Evolutionary conservation across 2,329 filamentous ascomycete species (phyloP).

Genomic region (Sporothrix brasiliensis): DNA sequence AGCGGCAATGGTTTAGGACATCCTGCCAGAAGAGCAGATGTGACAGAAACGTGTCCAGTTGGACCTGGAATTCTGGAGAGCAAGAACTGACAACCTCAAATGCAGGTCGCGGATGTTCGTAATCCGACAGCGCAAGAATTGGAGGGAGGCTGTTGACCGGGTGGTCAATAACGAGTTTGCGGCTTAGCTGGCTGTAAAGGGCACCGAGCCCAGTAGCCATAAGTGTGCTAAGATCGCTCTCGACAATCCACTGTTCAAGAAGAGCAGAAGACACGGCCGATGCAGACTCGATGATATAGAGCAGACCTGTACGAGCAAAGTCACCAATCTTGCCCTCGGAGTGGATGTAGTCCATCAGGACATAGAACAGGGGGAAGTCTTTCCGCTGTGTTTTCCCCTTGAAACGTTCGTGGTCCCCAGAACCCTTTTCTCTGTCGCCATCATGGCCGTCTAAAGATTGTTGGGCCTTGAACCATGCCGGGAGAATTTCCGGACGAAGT

Average conservation of each 20-base stretch:
- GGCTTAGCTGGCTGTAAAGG: conserved; percentile 66
- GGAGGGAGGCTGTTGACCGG: conserved; percentile 75
- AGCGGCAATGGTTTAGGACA: conserved; percentile 92
- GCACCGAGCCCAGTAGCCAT: conserved; percentile 95
- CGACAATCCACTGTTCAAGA: conserved; percentile 93
- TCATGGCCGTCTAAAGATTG: conserved; percentile 37
- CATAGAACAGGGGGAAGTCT: conserved; percentile 94
- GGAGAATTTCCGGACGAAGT: conserved; percentile 80
- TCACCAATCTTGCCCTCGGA: conserved; percentile 93
- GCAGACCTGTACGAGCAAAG: conserved; percentile 88
- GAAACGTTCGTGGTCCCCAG: conserved; percentile 74
- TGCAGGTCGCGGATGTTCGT: conserved; percentile 70
- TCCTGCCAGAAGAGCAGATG: conserved; percentile 98
- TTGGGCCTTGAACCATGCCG: conserved; percentile 83
- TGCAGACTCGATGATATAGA: conserved; percentile 95
- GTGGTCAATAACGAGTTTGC: conserved; percentile 81
- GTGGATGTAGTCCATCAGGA: conserved; percentile 95
- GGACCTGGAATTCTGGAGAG: conserved; percentile 75
- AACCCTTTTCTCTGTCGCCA: conserved; percentile 30
- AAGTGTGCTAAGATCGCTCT: conserved; percentile 91
- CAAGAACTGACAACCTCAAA: conserved; percentile 74
- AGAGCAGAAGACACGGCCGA: conserved; percentile 79
- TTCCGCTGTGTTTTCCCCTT: conserved; percentile 83
- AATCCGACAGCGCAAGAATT: conserved; percentile 87
- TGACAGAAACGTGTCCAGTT: conserved; percentile 90